phyloP scores from a whole-genome alignment of 2,329 filamentous ascomycete genomes.

The Exophiala oligosperma region DNA sequence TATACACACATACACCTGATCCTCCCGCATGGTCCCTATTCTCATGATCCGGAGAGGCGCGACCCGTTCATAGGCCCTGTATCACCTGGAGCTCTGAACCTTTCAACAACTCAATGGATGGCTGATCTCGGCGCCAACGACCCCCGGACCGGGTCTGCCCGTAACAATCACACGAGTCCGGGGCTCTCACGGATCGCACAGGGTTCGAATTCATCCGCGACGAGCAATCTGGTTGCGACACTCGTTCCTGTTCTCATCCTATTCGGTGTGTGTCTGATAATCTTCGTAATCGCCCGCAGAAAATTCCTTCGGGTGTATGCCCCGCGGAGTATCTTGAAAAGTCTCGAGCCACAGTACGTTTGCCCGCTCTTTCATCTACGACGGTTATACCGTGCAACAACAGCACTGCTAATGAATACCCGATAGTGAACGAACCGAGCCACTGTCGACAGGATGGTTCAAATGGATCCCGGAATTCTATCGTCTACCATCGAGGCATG shows the following conservation, averaged over 20 bases:
- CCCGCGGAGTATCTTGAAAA: conserved; percentile 54
- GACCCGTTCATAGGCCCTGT: not conserved
- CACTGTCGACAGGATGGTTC: conserved; percentile 36
- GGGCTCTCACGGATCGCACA: conserved; percentile 35
- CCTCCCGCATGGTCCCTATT: too few relatives aligned
- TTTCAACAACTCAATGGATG: conserved; percentile 6
- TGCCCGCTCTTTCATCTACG: not conserved
- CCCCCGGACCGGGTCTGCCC: conserved; percentile 44
- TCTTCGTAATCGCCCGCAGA: conserved; percentile 54
- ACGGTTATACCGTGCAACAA: not conserved
- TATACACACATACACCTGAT: too few relatives aligned
- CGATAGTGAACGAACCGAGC: conserved; percentile 33
- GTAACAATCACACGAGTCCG: too few relatives aligned
- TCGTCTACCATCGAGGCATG: conserved; percentile 54
- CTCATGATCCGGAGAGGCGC: too few relatives aligned
- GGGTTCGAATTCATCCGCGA: conserved; percentile 43
- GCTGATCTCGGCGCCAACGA: conserved; percentile 31
- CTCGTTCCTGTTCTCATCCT: conserved; percentile 55
- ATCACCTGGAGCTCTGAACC: not conserved
- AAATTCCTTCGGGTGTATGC: conserved; percentile 56
- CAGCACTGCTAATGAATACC: too few relatives aligned
- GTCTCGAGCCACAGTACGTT: conserved; percentile 52
- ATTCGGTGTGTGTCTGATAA: conserved; percentile 49
- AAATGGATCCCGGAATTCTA: conserved; percentile 38
- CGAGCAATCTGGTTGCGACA: conserved; percentile 49